Evolutionary conservation across 495 filamentous ascomycete species (phyloP).

Genomic region (Bombardia bombarda): DNA sequence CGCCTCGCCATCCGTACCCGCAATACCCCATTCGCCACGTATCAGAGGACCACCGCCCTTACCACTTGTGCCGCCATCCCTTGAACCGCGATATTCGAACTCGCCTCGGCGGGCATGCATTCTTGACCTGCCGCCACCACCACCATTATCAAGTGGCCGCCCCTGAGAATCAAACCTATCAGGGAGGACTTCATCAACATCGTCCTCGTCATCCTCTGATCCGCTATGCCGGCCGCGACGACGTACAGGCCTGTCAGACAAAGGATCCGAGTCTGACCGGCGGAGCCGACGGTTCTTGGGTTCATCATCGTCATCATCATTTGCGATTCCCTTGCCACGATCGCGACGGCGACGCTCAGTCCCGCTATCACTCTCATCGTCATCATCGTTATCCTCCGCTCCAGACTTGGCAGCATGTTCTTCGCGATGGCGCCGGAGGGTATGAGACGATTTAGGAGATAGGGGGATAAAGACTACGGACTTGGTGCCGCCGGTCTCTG

Average conservation of each 20-base stretch:
- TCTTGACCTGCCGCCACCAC: background rate
- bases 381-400: slow-evolving; percentile 7
- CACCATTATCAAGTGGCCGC: slow-evolving; percentile 27
- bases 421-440: slow-evolving; percentile 29
- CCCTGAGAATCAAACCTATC: slow-evolving; percentile 60
- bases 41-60: slow-evolving; percentile 3
- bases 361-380: background rate
- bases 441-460: slow-evolving; percentile 32
- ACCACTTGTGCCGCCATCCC: background rate
- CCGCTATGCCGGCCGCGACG: slow-evolving; percentile 15
- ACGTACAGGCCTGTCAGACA: slow-evolving; percentile 18
- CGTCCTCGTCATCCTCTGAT: slow-evolving; percentile 25
- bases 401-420: slow-evolving; percentile 10
- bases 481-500: no score
- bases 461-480: slow-evolving; percentile 37
- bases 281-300: slow-evolving; percentile 13
- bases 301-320: background rate
- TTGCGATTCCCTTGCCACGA: background rate
- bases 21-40: slow-evolving; percentile 22
- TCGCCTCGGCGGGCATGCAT: slow-evolving; percentile 16
- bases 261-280: slow-evolving; percentile 28
- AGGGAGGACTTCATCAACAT: slow-evolving; percentile 44
- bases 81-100: slow-evolving; percentile 20
- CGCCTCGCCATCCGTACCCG: slow-evolving; percentile 21
- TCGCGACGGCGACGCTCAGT: no score